Evolutionary conservation across 176 grass and related monocot species (phyloP), one percentile per base, ranked within the genome.

Genomic region (Elaeis guineensis): DNA sequence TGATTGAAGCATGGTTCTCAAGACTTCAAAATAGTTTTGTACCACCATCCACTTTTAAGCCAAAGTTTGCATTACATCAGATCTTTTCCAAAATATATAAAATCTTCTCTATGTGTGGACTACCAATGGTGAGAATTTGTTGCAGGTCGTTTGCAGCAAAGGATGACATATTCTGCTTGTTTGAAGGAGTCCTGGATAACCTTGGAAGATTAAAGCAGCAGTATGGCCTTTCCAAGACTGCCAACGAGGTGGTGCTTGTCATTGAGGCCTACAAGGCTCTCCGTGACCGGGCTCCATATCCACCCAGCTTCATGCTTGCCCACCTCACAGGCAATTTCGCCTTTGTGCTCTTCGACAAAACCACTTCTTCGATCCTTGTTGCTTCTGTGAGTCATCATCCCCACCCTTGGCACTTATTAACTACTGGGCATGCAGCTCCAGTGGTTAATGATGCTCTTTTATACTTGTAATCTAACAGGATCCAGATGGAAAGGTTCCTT

Each of bases 131-230:
- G 35, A 44, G 2, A 44, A 44, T 8, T 44, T 44, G 8, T 44
- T 44, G 21, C 76, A 98, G 93, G 78, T 75, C 80, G 25, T 98
- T 98, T 54, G 93, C 87, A 5, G 79, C 79, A 0, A 92, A 92
- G 24, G 87, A 98, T 20, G 87, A 89, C 58, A 83, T 98, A 62
- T 98, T 92, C 77, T 98, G 93, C 81, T 18, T 98, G 66, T 98
- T 98, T 32, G 70, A 92, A 74, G 93, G 93, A 3, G 70, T 89
- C 21, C 72, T 98, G 24, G 85, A 85, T 29, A 98, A 92, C 64
- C 51, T 98, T 11, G 93, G 87, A 0, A 62, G 76, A 5, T 59
- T 92, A 21, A 78, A 64, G 65, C 87, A 91, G 73, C 93, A 98
- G 72, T 92, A 98, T 20, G 93, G 93, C 0, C 81, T 98, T 14